Percentiles rank a stretch among this genome's conserved stretches.
Evolutionary conservation across 805 yeast genomes (phyloP).

Genomic region (Candida xiaguanensis): DNA sequence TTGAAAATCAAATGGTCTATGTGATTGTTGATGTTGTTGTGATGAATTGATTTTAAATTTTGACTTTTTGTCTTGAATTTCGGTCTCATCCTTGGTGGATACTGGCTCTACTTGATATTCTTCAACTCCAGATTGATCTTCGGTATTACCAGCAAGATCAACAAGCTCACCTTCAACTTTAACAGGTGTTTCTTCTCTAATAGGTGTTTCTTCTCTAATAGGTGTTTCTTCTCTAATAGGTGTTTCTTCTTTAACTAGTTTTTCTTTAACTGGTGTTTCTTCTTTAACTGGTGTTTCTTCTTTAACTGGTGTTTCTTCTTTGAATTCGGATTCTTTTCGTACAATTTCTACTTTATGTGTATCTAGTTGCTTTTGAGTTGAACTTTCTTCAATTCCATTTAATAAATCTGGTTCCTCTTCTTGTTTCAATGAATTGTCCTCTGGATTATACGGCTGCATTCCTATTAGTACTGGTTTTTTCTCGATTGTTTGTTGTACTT

Average conservation of each 20-base stretch:
- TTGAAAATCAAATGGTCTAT: conserved; percentile 75
- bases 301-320: too few relatives aligned
- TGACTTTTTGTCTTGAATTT: conserved; percentile 10
- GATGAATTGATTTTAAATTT: conserved; percentile 15
- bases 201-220: not conserved
- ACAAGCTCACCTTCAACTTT: conserved; percentile 7
- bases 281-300: too few relatives aligned
- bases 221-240: too few relatives aligned
- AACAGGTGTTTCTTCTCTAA: not conserved
- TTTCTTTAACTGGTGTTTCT: too few relatives aligned
- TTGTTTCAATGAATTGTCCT: not conserved
- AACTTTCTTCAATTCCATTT: not conserved
- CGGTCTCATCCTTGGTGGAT: not conserved
- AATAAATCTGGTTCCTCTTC: conserved; percentile 2
- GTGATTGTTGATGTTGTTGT: conserved; percentile 40
- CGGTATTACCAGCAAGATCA: conserved; percentile 10
- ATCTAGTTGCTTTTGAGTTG: not conserved
- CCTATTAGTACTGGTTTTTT: conserved; percentile 12
- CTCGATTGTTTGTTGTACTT: not conserved
- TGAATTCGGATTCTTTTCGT: too few relatives aligned
- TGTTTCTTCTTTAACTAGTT: too few relatives aligned
- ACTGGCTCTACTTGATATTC: conserved; percentile 13
- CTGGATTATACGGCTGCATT: conserved; percentile 19
- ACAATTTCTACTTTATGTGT: too few relatives aligned
- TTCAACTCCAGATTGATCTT: conserved; percentile 15